These are phyloP conservation scores for Nothophoma quercina DNA, from an alignment of 2,329 filamentous ascomycete genomes.

Conservation along the genomic window DNA sequence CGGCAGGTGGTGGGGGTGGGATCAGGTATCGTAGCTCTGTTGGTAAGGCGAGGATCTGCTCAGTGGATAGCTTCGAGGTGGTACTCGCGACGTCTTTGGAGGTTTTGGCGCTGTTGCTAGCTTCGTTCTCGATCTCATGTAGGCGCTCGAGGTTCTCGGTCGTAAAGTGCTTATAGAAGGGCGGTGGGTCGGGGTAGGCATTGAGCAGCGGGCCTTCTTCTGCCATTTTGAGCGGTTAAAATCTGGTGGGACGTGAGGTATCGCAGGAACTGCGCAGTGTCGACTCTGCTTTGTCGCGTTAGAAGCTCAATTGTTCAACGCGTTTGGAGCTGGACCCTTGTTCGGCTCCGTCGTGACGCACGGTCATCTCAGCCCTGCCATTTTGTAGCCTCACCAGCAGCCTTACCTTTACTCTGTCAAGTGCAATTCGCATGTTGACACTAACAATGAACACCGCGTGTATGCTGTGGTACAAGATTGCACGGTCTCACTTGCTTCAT, in stretches of 20 bases:
- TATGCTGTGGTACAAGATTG: background rate
- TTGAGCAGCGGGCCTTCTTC: conserved; percentile 33
- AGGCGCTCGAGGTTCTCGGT: conserved; percentile 72
- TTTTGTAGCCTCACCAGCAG: background rate
- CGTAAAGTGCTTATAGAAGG: conserved; percentile 90
- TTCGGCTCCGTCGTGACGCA: conserved; percentile 1
- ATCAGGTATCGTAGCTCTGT: conserved; percentile 78
- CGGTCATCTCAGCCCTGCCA: background rate
- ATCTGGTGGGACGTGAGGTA: background rate
- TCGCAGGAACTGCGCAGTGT: background rate
- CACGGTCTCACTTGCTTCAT: no score
- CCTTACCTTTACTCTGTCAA: background rate
- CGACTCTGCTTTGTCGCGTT: background rate
- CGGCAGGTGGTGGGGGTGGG: conserved; percentile 76
- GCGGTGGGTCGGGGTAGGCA: conserved; percentile 83
- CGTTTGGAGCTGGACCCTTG: conserved; percentile 6
- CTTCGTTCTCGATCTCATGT: conserved; percentile 56
- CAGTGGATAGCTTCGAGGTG: conserved; percentile 24
- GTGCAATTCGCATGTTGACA: background rate
- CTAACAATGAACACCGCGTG: background rate
- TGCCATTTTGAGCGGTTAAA: conserved; percentile 17
- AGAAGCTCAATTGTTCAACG: background rate
- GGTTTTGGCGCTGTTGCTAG: conserved; percentile 25
- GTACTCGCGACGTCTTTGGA: background rate
- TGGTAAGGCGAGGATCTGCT: conserved; percentile 62